Conservation (phyloP, 805 yeast species). For the Sugiyamaella marilandica region DNA sequence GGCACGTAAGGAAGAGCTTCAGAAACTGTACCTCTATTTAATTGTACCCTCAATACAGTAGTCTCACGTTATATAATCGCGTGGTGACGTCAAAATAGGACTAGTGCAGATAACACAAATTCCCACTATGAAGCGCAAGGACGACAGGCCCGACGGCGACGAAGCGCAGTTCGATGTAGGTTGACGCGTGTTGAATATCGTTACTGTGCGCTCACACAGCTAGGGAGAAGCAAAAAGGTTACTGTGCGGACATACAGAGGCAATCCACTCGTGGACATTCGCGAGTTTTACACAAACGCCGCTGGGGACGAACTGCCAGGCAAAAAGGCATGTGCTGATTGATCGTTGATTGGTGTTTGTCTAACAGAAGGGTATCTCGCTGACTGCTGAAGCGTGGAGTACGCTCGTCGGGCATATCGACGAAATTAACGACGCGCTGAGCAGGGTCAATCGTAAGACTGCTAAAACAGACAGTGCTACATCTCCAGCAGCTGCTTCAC, state of each 20-base stretch:
- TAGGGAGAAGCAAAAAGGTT: constrained; percentile 61
- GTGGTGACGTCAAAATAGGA: neutral
- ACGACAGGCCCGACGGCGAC: neutral
- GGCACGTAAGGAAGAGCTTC: too few species aligned
- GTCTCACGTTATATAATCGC: too few species aligned
- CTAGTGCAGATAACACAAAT: neutral
- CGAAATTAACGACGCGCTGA: constrained; percentile 24
- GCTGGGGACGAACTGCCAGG: constrained; percentile 74
- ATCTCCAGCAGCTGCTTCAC: too few species aligned
- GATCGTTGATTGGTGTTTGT: constrained; percentile 15
- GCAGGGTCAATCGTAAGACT: constrained; percentile 10
- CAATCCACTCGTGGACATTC: constrained; percentile 65
- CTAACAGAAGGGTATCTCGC: constrained; percentile 29
- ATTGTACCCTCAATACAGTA: too few species aligned
- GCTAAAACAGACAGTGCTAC: neutral
- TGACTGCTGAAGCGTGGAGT: constrained; percentile 26
- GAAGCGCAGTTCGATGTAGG: constrained; percentile 4
- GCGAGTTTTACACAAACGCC: constrained; percentile 59
- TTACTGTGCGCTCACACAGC: constrained; percentile 26
- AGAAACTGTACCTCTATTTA: too few species aligned
- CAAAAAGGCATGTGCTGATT: constrained; percentile 48
- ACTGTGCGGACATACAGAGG: constrained; percentile 70
- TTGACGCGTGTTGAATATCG: neutral
- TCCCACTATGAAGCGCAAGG: too few species aligned
- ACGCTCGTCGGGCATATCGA: constrained; percentile 19